Evolutionary conservation across 768 basidiomycete species (phyloP), one percentile per base, ranked within the genome.

Genomic region (Collybiopsis luxurians): DNA sequence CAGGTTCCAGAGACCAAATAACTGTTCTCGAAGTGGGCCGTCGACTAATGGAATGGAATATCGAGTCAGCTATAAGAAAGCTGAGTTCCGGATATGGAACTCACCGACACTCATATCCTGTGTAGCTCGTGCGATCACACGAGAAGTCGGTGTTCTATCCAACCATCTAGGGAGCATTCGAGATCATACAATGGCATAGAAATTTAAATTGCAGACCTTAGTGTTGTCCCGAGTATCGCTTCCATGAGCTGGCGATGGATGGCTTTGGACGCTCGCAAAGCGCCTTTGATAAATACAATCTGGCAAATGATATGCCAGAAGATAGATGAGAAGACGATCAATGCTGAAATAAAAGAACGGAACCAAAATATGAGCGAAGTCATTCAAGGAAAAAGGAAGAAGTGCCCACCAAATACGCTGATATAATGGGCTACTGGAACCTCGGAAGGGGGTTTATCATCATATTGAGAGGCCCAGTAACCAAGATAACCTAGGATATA

Each of bases 81-180:
- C 69, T 73, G 75, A 53, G 78, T 75, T 24, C 10, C 23, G 21
- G 11, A 30, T 17, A 23, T 21, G 55, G 27, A 3, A 59, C 44
- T 49, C 50, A 30, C 69, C 59, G 40, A 61, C 57, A 24, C 79
- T 69, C 9, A 82, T 78, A 61, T 82, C 81, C 45, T 79, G 74
- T 0, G 80, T 81, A 58, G 76, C 76, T 27, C 80, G 69, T 15
- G 79, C 68, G 34, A 81, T 77, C 53, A 83, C 74, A 1, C 81
- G 75, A 2, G 61, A 58, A 3, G 62, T 59, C 6, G 64, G 60
- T 0, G 65, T 66, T 11, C 51, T 54, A 46, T 59, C 58, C 4
- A 69, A 63, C 55, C 53, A 78, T 42, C 40, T 42, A n/a, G 40
- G 17, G 7, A 23, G n/a, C 11, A 10, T n/a, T 5, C 23, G 34